phyloP scores from a whole-genome alignment of 805 yeast species.

The Candida insectalens region DNA sequence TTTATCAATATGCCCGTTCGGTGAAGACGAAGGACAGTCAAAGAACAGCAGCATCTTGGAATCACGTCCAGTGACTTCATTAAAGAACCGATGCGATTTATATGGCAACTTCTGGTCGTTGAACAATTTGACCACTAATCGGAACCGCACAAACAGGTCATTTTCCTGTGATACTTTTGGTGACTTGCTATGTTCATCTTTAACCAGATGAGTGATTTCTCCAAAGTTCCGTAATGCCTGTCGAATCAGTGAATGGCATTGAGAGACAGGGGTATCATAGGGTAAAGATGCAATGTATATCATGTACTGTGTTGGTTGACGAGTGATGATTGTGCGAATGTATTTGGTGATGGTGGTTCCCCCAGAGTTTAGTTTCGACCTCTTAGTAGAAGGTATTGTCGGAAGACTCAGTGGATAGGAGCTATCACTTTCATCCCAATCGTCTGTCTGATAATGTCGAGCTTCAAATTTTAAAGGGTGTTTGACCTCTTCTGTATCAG shows the following conservation, averaged over 20 bases:
- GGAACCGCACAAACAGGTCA: slow-evolving; percentile 19
- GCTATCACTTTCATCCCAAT: too few relatives aligned
- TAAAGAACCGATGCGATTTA: slow-evolving; percentile 19
- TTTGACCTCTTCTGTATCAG: too few relatives aligned
- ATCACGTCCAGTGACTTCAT: slow-evolving; percentile 20
- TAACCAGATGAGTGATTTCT: slow-evolving; percentile 13
- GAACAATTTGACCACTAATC: slow-evolving; percentile 15
- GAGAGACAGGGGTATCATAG: slow-evolving; percentile 17
- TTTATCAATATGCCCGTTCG: slow-evolving; percentile 8
- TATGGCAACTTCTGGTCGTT: slow-evolving; percentile 19
- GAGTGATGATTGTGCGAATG: slow-evolving; percentile 18
- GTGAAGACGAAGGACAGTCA: slow-evolving; percentile 16
- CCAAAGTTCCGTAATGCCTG: slow-evolving; percentile 19
- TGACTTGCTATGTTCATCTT: slow-evolving; percentile 14
- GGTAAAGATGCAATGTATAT: slow-evolving; percentile 22
- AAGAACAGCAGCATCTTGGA: slow-evolving; percentile 23
- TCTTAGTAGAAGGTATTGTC: neutral
- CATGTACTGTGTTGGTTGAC: slow-evolving; percentile 17
- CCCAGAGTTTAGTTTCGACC: slow-evolving; percentile 4
- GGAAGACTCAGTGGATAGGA: too few relatives aligned
- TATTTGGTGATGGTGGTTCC: slow-evolving; percentile 10
- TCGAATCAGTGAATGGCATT: slow-evolving; percentile 14
- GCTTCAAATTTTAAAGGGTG: too few relatives aligned
- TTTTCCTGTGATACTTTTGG: slow-evolving; percentile 15
- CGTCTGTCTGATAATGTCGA: too few relatives aligned